Conservation (phyloP, 805 yeast genomes). For the Sugiyamaella floridensis region DNA sequence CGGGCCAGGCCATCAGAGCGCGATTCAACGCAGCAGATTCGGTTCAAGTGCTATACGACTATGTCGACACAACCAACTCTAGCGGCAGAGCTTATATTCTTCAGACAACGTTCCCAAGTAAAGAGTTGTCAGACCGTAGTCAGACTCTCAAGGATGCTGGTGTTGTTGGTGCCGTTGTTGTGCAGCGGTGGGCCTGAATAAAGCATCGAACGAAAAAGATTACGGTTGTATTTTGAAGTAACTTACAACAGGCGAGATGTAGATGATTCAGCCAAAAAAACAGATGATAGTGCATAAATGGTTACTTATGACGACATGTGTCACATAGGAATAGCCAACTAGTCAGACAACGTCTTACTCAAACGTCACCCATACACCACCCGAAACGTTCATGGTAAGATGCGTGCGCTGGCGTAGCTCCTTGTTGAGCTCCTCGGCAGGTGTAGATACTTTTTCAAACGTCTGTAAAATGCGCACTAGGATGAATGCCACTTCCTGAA, state of each 20-base stretch:
- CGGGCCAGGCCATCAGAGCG: slow-evolving; percentile 62
- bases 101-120: slow-evolving; percentile 77
- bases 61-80: slow-evolving; percentile 46
- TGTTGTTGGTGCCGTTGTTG: slow-evolving; percentile 74
- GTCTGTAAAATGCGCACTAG: slow-evolving; percentile 34
- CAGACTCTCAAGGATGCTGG: slow-evolving; percentile 67
- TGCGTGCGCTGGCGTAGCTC: not conserved
- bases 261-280: too few relatives aligned
- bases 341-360: not conserved
- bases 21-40: slow-evolving; percentile 60
- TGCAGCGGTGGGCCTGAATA: slow-evolving; percentile 66
- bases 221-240: not conserved
- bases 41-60: slow-evolving; percentile 60
- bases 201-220: not conserved
- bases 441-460: slow-evolving; percentile 10
- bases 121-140: slow-evolving; percentile 53
- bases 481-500: slow-evolving; percentile 45
- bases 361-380: slow-evolving; percentile 8
- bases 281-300: too few relatives aligned
- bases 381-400: not conserved
- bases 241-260: not conserved
- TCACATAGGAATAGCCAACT: too few relatives aligned
- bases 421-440: slow-evolving; percentile 1
- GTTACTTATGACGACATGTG: too few relatives aligned
- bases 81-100: slow-evolving; percentile 50